A percentile compares a stretch with the other conserved stretches of the same genome.
Conservation (phyloP, 352 stramenopile species). For the Phytophthora macrochlamydospora region DNA sequence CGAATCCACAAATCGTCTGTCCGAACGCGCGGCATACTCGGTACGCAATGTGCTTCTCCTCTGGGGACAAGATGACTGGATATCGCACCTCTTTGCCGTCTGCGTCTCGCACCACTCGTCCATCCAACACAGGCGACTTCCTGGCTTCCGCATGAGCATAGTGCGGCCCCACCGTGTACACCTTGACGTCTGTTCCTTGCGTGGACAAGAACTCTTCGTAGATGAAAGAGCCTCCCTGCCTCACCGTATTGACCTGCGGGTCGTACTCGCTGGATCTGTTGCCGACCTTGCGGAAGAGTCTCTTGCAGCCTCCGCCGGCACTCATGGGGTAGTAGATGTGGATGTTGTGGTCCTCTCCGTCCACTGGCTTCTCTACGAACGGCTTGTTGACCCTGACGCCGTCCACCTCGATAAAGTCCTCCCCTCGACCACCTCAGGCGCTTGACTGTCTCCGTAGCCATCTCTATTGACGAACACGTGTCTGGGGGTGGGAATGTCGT, state of each 20-base stretch:
- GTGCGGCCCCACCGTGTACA: constrained; percentile 98
- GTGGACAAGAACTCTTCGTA: constrained; percentile 99
- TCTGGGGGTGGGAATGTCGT: constrained; percentile 93
- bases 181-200: constrained; percentile 99
- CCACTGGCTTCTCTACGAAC: constrained; percentile 99
- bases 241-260: constrained; percentile 95
- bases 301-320: constrained; percentile 98
- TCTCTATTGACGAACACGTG: constrained; percentile 97
- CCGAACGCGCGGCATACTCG: constrained; percentile 83
- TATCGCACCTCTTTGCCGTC: constrained; percentile 99
- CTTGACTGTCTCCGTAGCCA: constrained; percentile 67
- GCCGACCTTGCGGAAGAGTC: constrained; percentile 98
- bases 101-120: constrained; percentile 96
- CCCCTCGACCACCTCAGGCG: constrained; percentile 64
- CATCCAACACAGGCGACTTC: constrained; percentile 99
- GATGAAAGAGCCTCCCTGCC: constrained; percentile 92
- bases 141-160: constrained; percentile 99
- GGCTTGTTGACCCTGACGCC: constrained; percentile 98
- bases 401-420: constrained; percentile 89
- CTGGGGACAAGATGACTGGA: constrained; percentile 97
- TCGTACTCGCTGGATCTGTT: constrained; percentile 96
- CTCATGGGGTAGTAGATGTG: constrained; percentile 99
- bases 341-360: constrained; percentile 99
- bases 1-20: constrained; percentile 98
- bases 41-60: constrained; percentile 99